These are phyloP conservation scores for Raffaelea ambrosiae DNA, from an alignment of 2,329 filamentous ascomycete genomes.

Conservation along the genomic window DNA sequence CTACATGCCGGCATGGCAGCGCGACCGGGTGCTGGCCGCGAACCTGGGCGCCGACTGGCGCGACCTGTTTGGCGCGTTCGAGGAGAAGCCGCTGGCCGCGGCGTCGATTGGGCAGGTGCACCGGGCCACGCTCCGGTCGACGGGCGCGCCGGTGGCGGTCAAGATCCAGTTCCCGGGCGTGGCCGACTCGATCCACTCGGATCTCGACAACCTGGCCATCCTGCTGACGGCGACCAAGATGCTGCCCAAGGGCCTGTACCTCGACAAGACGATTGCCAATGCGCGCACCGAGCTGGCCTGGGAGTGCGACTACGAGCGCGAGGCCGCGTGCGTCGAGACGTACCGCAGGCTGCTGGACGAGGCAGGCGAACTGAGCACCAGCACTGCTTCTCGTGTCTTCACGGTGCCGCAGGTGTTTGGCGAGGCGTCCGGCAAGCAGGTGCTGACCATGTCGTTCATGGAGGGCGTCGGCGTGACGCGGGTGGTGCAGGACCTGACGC, in stretches of 20 bases:
- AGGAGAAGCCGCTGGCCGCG: conserved; percentile 86
- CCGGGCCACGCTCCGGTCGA: conserved; percentile 68
- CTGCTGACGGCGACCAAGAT: conserved; percentile 85
- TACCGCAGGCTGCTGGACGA: conserved; percentile 69
- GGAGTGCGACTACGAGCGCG: conserved; percentile 93
- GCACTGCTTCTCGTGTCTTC: conserved; percentile 46
- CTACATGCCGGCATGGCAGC: conserved; percentile 94
- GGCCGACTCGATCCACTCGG: conserved; percentile 90
- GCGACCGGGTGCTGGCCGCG: conserved; percentile 68
- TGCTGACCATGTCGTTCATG: conserved; percentile 83
- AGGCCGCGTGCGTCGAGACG: conserved; percentile 69
- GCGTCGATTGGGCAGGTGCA: conserved; percentile 98
- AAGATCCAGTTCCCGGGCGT: conserved; percentile 98
- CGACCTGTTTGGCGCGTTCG: conserved; percentile 72
- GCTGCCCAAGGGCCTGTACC: conserved; percentile 82
- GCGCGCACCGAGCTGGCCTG: conserved; percentile 84
- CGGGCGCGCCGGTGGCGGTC: conserved; percentile 71
- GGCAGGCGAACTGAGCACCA: not conserved
- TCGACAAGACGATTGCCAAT: conserved; percentile 96
- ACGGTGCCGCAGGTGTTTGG: conserved; percentile 49
- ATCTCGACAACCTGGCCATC: conserved; percentile 86
- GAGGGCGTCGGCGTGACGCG: conserved; percentile 79
- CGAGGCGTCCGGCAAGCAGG: conserved; percentile 17
- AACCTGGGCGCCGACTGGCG: conserved; percentile 84
- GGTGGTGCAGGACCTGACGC: conserved; percentile 57